Percentiles rank a stretch among this genome's conserved stretches.
Evolutionary conservation across 345 rosid species (phyloP).

Genomic region (Erodium maritimum): DNA sequence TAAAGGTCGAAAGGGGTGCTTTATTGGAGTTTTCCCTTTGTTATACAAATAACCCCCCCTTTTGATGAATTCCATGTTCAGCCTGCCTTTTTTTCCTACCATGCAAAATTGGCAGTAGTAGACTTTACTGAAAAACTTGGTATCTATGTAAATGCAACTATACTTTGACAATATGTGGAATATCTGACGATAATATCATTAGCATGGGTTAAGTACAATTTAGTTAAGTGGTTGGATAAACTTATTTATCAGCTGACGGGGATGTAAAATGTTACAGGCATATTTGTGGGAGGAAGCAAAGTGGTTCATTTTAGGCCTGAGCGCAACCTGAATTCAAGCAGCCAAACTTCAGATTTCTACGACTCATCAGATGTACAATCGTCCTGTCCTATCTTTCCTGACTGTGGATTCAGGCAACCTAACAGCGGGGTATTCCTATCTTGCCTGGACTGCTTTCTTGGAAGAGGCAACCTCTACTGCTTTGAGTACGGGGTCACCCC

Average conservation of each 20-base stretch:
- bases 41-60: background rate
- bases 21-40: too few species aligned
- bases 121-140: too few species aligned
- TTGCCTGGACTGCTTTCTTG: constrained; percentile 83
- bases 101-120: too few species aligned
- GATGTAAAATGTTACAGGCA: constrained; percentile 33
- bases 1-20: too few species aligned
- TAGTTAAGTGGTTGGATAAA: constrained; percentile 8
- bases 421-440: constrained; percentile 75
- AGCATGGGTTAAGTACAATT: background rate
- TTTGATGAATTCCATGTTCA: background rate
- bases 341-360: constrained; percentile 24
- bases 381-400: constrained; percentile 62
- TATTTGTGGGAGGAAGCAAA: constrained; percentile 96
- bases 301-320: constrained; percentile 93
- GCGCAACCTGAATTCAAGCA: constrained; percentile 24
- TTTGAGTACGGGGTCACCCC: constrained; percentile 74
- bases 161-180: too few species aligned
- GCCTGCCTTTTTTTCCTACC: too few species aligned
- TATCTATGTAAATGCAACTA: background rate
- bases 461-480: constrained; percentile 64
- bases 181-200: background rate
- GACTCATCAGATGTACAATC: constrained; percentile 31
- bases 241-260: background rate
- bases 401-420: constrained; percentile 79